A percentile compares a stretch with the other conserved stretches of the same genome.
Conservation (phyloP, 257 asterid genomes). For the Solanum infundibuliforme region DNA sequence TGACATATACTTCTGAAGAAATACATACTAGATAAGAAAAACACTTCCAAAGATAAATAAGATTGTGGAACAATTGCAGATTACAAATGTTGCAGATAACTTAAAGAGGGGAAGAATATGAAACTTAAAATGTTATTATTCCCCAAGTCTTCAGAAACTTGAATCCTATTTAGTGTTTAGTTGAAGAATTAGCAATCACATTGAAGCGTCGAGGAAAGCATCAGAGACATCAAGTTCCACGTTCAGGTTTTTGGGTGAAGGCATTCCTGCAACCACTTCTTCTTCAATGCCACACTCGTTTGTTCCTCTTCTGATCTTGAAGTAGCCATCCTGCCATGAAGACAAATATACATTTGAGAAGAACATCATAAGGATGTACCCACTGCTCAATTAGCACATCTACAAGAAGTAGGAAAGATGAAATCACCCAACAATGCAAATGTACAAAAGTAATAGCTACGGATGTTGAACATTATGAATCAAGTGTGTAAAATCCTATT, state of each 20-base stretch:
- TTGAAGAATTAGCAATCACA: slow-evolving; percentile 9
- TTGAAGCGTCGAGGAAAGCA: slow-evolving; percentile 31
- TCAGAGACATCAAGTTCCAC: slow-evolving; percentile 11
- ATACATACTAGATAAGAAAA: neutral
- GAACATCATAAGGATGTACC: neutral
- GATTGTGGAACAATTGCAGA: neutral
- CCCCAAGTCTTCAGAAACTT: neutral
- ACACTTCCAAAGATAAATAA: neutral
- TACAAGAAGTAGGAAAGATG: neutral
- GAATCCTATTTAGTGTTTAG: neutral
- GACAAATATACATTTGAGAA: neutral
- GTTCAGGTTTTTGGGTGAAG: slow-evolving; percentile 56
- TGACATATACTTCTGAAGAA: neutral
- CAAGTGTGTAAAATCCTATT: neutral
- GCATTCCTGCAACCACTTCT: slow-evolving; percentile 67
- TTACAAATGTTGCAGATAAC: neutral
- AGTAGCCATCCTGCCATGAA: slow-evolving; percentile 77
- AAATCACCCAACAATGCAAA: neutral
- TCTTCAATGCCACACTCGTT: slow-evolving; percentile 93
- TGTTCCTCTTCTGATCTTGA: slow-evolving; percentile 78
- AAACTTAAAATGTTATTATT: neutral
- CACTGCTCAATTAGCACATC: neutral
- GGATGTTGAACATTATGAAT: neutral
- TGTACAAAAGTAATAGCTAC: neutral
- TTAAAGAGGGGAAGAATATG: neutral